Evolutionary conservation across 768 basidiomycete genomes (phyloP), one percentile per base, ranked within the genome.

Genomic region (Paxillus rubicundulus): DNA sequence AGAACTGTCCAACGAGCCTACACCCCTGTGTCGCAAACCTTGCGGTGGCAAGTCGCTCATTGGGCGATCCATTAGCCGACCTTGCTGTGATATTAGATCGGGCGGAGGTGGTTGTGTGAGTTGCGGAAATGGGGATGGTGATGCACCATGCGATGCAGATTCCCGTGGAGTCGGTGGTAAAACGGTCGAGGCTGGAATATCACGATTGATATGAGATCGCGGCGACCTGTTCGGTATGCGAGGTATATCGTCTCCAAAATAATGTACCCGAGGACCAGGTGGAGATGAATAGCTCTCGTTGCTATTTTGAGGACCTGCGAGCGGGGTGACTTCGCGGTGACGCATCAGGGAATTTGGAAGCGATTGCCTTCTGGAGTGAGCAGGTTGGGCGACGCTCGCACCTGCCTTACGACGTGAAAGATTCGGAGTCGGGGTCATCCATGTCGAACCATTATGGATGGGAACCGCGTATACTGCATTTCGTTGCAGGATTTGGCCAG

Each of bases 401-500:
- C 17, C n/a, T 14, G 50, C 46, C 21, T 53, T 59, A 38, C 18
- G 52, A 38, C 20, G 44, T 42, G 42, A 47, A n/a, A 37, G 54
- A 33, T 40, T 41, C n/a, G 55, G 46, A 21, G 40, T 20, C 5
- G 54, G 17, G 20, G 46, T 14, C 13, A 55, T 45, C 30, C 18
- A 32, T 21, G 28, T 32, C 27, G 24, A 3, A 28, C 27, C 14
- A 44, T 28, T 37, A n/a, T 53, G 44, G 37, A 32, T 3, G 30
- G 44, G 50, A 10, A 55, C 45, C 2, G 48, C 12, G 43, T 64
- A 66, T 9, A 59, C 45, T 28, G 58, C 39, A 20, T 55, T 53
- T n/a, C 69, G 73, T n/a, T 76, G 81, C 27, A 82, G 71, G 34
- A 84, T 70, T 66, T 84, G 80, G 12, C 82, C 83, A 13, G 82